Percentiles rank a stretch among this genome's conserved stretches.
These are phyloP conservation scores for Scytalidium sp. DNA, from an alignment of 2,329 filamentous ascomycete species.

Conservation along the genomic window DNA sequence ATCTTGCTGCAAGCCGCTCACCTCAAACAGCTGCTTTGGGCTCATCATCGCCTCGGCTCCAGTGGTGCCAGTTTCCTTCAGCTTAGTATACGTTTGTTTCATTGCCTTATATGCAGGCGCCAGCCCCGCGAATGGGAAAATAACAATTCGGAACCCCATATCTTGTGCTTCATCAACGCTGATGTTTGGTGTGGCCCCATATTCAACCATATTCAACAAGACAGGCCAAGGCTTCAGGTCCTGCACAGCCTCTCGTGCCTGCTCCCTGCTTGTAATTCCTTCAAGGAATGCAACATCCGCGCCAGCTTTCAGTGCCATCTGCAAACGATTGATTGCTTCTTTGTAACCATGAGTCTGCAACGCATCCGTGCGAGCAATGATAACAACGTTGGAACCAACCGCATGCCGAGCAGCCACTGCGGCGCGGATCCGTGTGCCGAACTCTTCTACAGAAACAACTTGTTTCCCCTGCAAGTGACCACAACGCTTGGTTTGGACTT, in stretches of 20 bases:
- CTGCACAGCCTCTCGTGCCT: constrained; percentile 45
- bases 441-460: constrained; percentile 47
- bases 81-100: constrained; percentile 29
- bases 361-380: constrained; percentile 63
- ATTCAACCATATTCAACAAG: constrained; percentile 54
- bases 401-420: constrained; percentile 46
- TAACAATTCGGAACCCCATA: constrained; percentile 55
- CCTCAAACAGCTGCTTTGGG: constrained; percentile 45
- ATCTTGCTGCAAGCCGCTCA: constrained; percentile 46
- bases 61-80: constrained; percentile 33
- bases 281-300: constrained; percentile 59
- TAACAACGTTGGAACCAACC: constrained; percentile 52
- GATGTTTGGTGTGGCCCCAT: constrained; percentile 50
- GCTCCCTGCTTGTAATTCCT: constrained; percentile 47
- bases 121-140: constrained; percentile 49
- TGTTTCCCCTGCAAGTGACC: constrained; percentile 61
- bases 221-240: constrained; percentile 45
- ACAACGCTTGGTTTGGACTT: constrained; percentile 61
- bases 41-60: constrained; percentile 40
- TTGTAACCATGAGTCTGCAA: constrained; percentile 55
- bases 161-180: constrained; percentile 47
- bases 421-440: constrained; percentile 50
- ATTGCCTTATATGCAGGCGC: constrained; percentile 43
- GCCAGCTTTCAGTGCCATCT: constrained; percentile 40
- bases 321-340: constrained; percentile 48